Evolutionary conservation across 495 filamentous ascomycete genomes (phyloP).

Genomic region (Daldinia concentrica): DNA sequence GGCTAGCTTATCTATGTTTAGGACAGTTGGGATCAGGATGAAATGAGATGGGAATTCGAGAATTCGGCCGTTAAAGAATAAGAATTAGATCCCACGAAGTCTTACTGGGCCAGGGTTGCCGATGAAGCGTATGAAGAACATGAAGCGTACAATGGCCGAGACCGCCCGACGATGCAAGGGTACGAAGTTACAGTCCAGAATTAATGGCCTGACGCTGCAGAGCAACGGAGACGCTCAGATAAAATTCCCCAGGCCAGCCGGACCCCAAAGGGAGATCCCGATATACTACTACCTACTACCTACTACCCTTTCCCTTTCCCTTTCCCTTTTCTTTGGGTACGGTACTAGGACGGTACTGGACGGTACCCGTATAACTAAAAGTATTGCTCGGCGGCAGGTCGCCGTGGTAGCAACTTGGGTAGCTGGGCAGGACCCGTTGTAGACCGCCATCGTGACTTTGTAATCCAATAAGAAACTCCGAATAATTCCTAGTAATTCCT

Average conservation of each 20-base stretch:
- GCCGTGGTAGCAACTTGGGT: conserved; percentile 6
- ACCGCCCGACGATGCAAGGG: conserved; percentile 48
- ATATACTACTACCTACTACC: conserved; percentile 13
- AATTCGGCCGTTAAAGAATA: conserved; percentile 45
- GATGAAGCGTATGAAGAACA: background rate
- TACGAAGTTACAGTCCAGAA: conserved; percentile 41
- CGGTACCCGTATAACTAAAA: background rate
- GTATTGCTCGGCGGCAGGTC: conserved; percentile 11
- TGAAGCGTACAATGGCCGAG: conserved; percentile 45
- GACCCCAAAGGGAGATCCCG: conserved; percentile 36
- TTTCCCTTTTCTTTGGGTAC: background rate
- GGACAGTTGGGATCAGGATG: conserved; percentile 26
- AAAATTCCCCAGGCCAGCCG: conserved; percentile 26
- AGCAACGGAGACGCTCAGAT: conserved; percentile 44
- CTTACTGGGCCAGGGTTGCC: conserved; percentile 9
- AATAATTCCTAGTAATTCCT: conserved; percentile 10
- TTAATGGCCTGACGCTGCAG: conserved; percentile 49
- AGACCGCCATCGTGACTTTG: background rate
- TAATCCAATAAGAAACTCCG: conserved; percentile 1
- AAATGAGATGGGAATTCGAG: conserved; percentile 41
- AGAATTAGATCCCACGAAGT: conserved; percentile 39
- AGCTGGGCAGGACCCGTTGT: background rate
- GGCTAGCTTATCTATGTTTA: conserved; percentile 25
- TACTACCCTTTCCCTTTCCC: no score
- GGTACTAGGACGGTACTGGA: background rate